Base-by-base conservation (phyloP, 2,329 filamentous ascomycete species). In the Colletotrichum sp. region DNA sequence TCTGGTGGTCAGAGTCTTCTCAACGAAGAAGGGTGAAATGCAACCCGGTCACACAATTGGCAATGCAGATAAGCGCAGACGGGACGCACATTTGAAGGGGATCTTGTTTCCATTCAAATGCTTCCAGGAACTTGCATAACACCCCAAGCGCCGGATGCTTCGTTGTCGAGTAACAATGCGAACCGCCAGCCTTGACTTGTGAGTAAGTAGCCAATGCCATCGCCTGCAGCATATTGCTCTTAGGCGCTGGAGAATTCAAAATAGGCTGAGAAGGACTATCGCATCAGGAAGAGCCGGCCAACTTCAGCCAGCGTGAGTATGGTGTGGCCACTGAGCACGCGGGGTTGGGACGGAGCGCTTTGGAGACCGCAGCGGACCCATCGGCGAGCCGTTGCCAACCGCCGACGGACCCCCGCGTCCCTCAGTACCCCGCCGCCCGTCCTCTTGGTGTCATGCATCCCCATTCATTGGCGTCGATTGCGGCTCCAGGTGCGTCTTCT, bases 401-500 rank as follows among this genome's bases (percentile, higher is more conserved):
- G 62, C 72, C 66, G 60, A 75, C 67, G 64, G 70, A 30, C 44
- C 63, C 65, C 65, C 65, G 21, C 64, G 49, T 26, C 69, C 52
- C 52, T 52, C 65, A 62, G 36, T 57, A 52, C 59, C 71, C 65
- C 71, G 71, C 72, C 68, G 69, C n/a, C 28, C 39, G 18, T 44
- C 63, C 21, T 60, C 62, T 49, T 26, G 68, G 68, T 70, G 73
- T 73, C 73, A 73, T 76, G 70, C 69, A 39, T 69, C 70, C 63
- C 30, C 32, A 44, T 63, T 18, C 57, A 64, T 36, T 68, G 69
- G 44, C 62, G 63, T 34, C 69, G 24, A 52, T 57, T 63, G 64
- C 70, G 64, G 70, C 60, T 39, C 55, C 55, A 21, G 24, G 49
- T 18, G 28, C 18, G n/a, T 65, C 34, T 57, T 72, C 18, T 21